These are phyloP conservation scores for Podosphaera fusca DNA, from an alignment of 2,329 filamentous ascomycete species.

Conservation along the genomic window DNA sequence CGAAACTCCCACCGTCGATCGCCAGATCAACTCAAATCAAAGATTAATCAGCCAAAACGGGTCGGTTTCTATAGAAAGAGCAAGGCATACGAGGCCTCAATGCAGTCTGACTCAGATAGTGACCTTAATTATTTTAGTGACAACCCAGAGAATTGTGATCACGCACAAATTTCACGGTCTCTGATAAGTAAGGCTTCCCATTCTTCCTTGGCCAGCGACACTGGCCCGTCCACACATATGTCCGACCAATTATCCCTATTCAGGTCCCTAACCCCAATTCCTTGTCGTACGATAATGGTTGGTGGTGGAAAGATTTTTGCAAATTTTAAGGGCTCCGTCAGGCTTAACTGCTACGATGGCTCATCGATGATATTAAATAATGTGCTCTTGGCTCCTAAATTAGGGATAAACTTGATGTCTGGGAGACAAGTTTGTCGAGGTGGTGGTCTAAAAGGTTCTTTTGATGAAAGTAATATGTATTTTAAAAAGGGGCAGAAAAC, in stretches of 20 bases:
- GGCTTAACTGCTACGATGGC: neutral
- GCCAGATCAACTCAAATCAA: neutral
- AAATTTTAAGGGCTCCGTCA: neutral
- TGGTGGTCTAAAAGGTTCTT: neutral
- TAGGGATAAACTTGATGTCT: slow-evolving; percentile 1
- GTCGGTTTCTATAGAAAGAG: neutral
- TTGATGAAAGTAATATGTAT: neutral
- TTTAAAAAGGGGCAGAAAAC: neutral
- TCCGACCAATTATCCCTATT: neutral
- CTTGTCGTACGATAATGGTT: neutral
- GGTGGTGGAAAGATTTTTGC: neutral
- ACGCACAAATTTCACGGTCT: neutral
- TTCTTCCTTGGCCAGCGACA: neutral
- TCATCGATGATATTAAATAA: neutral
- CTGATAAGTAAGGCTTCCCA: neutral
- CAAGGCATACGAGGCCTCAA: neutral
- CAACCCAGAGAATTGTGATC: neutral
- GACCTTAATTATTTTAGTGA: neutral
- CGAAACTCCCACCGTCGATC: neutral
- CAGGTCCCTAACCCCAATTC: neutral
- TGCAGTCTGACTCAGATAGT: neutral
- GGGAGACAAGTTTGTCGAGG: neutral
- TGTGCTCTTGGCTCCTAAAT: neutral
- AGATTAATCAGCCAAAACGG: neutral
- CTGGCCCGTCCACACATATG: neutral